Base-by-base conservation (phyloP, 1,284 basidiomycete genomes). In the Melampsora larici-populina region DNA sequence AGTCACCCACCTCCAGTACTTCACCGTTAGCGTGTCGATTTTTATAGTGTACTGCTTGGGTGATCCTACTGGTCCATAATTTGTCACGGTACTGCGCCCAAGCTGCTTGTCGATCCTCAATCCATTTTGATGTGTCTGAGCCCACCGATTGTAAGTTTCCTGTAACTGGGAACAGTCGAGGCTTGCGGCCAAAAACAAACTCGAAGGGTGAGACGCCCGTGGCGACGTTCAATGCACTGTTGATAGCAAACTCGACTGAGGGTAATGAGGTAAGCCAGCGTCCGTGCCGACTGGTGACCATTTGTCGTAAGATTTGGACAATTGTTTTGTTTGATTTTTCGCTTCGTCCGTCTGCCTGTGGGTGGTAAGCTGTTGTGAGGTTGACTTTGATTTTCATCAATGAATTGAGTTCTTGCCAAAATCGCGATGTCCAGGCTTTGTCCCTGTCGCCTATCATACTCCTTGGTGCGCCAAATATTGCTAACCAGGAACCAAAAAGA, bases 331-430 rank as follows among this genome's bases (percentile, higher is more conserved):
- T n/a, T n/a, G n/a, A n/a, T n/a, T n/a, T n/a, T n/a, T n/a, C n/a
- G n/a, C n/a, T n/a, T n/a, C n/a, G n/a, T n/a, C n/a, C n/a, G n/a
- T n/a, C 3, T 80, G 81, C 43, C 82, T 84, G 0, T 74, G 81
- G 26, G 33, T 48, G 0, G 85, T 87, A 0, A 86, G 81, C 0
- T 81, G 81, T 0, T 11, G 79, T 84, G 0, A 87, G 81, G 0
- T 85, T 65, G 0, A 46, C 49, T 0, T 85, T 85, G 70, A 85
- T 80, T 24, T 83, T 78, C 0, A 83, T 83, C 0, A 87, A 83
- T 0, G 60, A n/a, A 11, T 11, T 49, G 11, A 69, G 43, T 4
- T 43, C 67, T 31, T 49, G n/a, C 67, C 67, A 69, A 18, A 69
- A 69, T 5, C 40, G n/a, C 5, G 43, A 48, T 1, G 43, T 69